Conservation (phyloP, 345 rosid species). For the Lepidium didymum region DNA sequence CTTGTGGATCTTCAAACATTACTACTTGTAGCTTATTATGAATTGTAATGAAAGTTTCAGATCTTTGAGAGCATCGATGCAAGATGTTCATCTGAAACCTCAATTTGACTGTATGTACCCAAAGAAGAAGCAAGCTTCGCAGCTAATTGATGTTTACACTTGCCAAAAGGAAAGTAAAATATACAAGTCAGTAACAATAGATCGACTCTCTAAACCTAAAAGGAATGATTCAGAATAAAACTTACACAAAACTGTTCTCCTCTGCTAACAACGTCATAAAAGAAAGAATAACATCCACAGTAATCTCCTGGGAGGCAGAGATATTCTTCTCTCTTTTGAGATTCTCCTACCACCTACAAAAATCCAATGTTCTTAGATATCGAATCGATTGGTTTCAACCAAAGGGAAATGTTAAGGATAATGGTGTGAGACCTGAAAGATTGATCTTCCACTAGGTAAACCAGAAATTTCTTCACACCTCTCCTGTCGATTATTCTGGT, state of each 20-base stretch:
- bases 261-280: constrained; percentile 74
- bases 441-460: constrained; percentile 64
- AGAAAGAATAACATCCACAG: constrained; percentile 88
- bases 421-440: constrained; percentile 59
- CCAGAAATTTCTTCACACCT: constrained; percentile 72
- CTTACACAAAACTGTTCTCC: constrained; percentile 88
- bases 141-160: constrained; percentile 93
- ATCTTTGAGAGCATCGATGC: constrained; percentile 50
- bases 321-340: constrained; percentile 81
- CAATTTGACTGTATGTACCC: constrained; percentile 45
- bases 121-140: constrained; percentile 67
- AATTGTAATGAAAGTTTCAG: neutral
- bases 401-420: neutral
- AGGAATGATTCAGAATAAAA: neutral
- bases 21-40: neutral
- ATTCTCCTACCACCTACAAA: constrained; percentile 76
- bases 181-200: neutral
- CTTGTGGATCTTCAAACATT: neutral
- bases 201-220: neutral
- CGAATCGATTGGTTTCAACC: neutral
- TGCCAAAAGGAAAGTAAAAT: neutral
- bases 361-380: neutral
- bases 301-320: constrained; percentile 65
- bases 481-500: constrained; percentile 68
- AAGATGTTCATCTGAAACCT: constrained; percentile 68